Evolutionary conservation across 2,329 filamentous ascomycete genomes (phyloP).

Genomic region (Pseudogymnoascus sp.): DNA sequence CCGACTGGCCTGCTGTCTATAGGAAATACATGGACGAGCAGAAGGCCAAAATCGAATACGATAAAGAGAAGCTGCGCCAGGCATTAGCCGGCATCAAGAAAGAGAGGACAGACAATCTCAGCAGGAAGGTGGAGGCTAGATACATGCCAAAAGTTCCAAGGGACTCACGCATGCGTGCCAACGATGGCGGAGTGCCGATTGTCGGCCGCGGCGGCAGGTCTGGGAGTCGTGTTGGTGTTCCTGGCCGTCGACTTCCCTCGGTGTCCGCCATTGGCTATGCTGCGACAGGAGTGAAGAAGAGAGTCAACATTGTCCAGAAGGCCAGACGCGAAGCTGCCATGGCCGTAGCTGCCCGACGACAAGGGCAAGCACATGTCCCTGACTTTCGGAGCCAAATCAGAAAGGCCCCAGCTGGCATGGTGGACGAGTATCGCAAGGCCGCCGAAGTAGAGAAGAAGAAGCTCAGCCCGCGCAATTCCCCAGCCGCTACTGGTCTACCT

Average conservation of each 20-base stretch:
- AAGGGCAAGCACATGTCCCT: conserved; percentile 13
- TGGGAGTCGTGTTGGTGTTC: background rate
- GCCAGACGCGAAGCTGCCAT: conserved; percentile 43
- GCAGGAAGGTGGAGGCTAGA: conserved; percentile 46
- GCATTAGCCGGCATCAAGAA: conserved; percentile 48
- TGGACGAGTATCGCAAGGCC: conserved; percentile 42
- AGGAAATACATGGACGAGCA: conserved; percentile 55
- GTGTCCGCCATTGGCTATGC: background rate
- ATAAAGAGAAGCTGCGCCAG: conserved; percentile 46
- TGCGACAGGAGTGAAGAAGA: background rate
- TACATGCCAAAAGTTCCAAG: conserved; percentile 37
- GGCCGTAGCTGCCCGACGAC: conserved; percentile 13
- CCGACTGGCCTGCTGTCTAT: conserved; percentile 73
- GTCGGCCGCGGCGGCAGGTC: conserved; percentile 34
- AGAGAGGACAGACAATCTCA: conserved; percentile 48
- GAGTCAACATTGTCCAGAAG: conserved; percentile 39
- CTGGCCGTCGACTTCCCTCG: background rate
- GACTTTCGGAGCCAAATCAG: conserved; percentile 30
- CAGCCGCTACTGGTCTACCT: conserved; percentile 16
- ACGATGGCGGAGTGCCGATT: conserved; percentile 27
- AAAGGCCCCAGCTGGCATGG: conserved; percentile 45
- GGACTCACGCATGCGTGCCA: conserved; percentile 29
- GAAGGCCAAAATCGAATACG: conserved; percentile 45
- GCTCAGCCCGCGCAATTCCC: conserved; percentile 25
- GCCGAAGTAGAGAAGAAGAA: conserved; percentile 28